These are phyloP conservation scores for Sutorius eximius DNA, from an alignment of 1,284 basidiomycete genomes.

Conservation along the genomic window DNA sequence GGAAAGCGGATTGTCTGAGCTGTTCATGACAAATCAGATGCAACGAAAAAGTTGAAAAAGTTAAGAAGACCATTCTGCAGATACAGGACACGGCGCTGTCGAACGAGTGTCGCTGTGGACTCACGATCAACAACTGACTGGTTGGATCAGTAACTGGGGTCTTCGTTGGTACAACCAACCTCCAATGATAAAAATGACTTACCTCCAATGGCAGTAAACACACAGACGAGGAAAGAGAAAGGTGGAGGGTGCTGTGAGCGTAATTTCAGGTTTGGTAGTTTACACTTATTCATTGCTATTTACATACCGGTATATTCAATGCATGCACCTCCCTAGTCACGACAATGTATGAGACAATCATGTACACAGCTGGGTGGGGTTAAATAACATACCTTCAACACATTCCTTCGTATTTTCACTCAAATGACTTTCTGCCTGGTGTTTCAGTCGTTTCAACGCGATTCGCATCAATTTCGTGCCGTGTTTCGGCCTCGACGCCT, in stretches of 20 bases:
- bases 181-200: not conserved
- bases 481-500: no score
- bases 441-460: no score
- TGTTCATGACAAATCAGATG: slow-evolving; percentile 17
- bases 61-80: slow-evolving; percentile 51
- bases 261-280: not conserved
- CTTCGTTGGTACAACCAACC: not conserved
- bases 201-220: slow-evolving; percentile 49
- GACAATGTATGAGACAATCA: not conserved
- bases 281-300: slow-evolving; percentile 55
- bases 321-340: slow-evolving; percentile 53
- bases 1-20: slow-evolving; percentile 73
- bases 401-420: no score
- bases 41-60: slow-evolving; percentile 54
- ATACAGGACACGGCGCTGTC: not conserved
- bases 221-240: not conserved
- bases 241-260: no score
- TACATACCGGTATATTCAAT: slow-evolving; percentile 57
- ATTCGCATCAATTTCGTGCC: no score
- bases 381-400: slow-evolving; percentile 34
- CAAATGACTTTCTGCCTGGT: no score
- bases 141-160: slow-evolving; percentile 13
- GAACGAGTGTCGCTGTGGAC: slow-evolving; percentile 1
- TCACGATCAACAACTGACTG: slow-evolving; percentile 48
- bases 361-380: not conserved